Base-by-base conservation (phyloP, 345 rosid genomes). In the Cardiospermum halicacabum region DNA sequence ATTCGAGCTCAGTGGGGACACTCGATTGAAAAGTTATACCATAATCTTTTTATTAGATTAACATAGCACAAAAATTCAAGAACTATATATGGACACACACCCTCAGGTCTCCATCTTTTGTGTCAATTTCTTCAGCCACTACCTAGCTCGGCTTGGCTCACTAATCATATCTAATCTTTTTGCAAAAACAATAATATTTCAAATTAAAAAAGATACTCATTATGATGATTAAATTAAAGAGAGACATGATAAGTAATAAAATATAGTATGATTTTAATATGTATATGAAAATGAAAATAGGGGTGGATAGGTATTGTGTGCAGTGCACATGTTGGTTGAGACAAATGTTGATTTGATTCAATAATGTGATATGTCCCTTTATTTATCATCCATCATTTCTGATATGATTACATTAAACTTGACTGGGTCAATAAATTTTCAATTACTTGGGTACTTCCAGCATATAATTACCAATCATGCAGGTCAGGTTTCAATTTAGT, bases 321-420 rank as follows among this genome's bases (percentile, higher is more conserved):
- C 3, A 4, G 62, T 36, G 45, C 21, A 56, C 60, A 18, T 56
- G 27, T 63, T 45, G 57, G 15, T 63, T 56, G 34, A 22, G 24
- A 22, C 22, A 63, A 49, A 21, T 16, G 56, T 31, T 16, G 67
- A 50, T 63, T 50, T 63, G 67, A 63, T 49, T 39, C 32, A 24
- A 15, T 48, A 63, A 50, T 34, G 47, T 63, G 67, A 63, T 63
- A 63, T 32, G 67, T 49, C 67, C 25, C 22, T 34, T 32, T 10
- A 24, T 32, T 50, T 50, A 49, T 63, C 32, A 47, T 4, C 51
- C 51, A 47, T 47, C 9, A n/a, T 7, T 47, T 18, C 51, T n/a
- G 51, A 47, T 47, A 47, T 47, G 51, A n/a, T 47, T 47, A 47
- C 24, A 16, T 42, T 19, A 56, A 34, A 37, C 45, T 61, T 45